Evolutionary conservation across 345 rosid species (phyloP).

Genomic region (Murraya koenigii): DNA sequence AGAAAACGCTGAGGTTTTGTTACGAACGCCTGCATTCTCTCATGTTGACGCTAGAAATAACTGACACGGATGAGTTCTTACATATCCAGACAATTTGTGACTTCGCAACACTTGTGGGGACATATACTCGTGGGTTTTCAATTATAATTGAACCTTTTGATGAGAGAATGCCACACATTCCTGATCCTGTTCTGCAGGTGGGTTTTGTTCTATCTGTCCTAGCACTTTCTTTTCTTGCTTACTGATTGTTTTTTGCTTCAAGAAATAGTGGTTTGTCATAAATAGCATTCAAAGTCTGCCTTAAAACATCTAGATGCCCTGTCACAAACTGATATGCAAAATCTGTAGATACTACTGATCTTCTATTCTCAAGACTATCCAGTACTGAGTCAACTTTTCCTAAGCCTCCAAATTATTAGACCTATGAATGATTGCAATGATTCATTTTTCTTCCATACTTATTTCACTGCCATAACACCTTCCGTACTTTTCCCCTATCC

Average conservation of each 20-base stretch:
- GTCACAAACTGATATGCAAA: neutral
- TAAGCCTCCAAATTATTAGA: neutral
- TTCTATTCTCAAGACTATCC: neutral
- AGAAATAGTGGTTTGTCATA: neutral
- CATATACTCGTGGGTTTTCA: constrained; percentile 88
- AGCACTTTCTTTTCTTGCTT: constrained; percentile 7
- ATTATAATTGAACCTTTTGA: constrained; percentile 95
- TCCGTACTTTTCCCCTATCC: neutral
- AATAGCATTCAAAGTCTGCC: neutral
- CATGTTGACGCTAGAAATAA: constrained; percentile 88
- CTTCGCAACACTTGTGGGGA: constrained; percentile 95
- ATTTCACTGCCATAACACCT: neutral
- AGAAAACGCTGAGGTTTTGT: constrained; percentile 90
- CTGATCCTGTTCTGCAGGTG: constrained; percentile 95
- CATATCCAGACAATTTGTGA: constrained; percentile 94
- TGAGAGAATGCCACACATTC: constrained; percentile 98
- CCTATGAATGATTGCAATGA: neutral
- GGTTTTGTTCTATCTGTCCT: constrained; percentile 9
- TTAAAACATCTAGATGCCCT: neutral
- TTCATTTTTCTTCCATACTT: neutral
- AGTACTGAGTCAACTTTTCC: neutral
- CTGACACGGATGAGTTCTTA: constrained; percentile 92
- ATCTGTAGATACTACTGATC: neutral
- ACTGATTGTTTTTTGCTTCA: neutral
- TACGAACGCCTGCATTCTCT: constrained; percentile 95